Percentiles rank a stretch among this genome's conserved stretches.
Conservation (phyloP, 805 yeast genomes). For the Groenewaldozyma salmanticensis region DNA sequence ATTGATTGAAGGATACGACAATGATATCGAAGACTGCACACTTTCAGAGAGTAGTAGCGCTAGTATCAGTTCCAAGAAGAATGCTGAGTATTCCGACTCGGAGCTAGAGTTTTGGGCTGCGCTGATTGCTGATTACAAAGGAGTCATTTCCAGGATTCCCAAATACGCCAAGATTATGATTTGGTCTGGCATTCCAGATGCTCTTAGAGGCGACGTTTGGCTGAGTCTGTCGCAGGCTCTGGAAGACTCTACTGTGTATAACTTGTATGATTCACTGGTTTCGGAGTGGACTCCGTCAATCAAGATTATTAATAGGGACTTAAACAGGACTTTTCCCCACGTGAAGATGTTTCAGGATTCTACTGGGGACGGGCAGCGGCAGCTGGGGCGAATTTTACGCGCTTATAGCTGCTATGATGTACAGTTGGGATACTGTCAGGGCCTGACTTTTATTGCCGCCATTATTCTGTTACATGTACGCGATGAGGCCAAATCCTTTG, state of each 20-base stretch:
- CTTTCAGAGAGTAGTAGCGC: no score
- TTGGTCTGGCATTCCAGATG: slow-evolving; percentile 27
- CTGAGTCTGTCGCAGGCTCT: slow-evolving; percentile 23
- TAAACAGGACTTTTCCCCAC: slow-evolving; percentile 50
- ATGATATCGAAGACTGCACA: slow-evolving; percentile 11
- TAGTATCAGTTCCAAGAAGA: slow-evolving; percentile 3
- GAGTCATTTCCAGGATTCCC: slow-evolving; percentile 23
- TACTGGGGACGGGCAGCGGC: slow-evolving; percentile 33
- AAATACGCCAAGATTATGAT: slow-evolving; percentile 24
- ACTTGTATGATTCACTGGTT: slow-evolving; percentile 31
- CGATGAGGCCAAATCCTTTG: slow-evolving; percentile 32
- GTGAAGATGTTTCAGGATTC: slow-evolving; percentile 38
- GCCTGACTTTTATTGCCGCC: slow-evolving; percentile 53
- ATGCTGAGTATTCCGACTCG: slow-evolving; percentile 6
- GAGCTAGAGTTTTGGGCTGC: slow-evolving; percentile 30
- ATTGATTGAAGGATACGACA: slow-evolving; percentile 4
- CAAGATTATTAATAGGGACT: slow-evolving; percentile 44
- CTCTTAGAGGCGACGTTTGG: slow-evolving; percentile 29
- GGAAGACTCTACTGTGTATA: slow-evolving; percentile 22
- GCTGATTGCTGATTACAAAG: slow-evolving; percentile 25
- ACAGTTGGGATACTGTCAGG: slow-evolving; percentile 63
- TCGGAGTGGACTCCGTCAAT: slow-evolving; percentile 35
- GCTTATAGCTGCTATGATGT: slow-evolving; percentile 56
- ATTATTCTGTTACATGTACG: slow-evolving; percentile 40
- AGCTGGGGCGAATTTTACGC: slow-evolving; percentile 45